These are phyloP conservation scores for Fusarium continuum DNA, from an alignment of 2,329 filamentous ascomycete species.

Conservation along the genomic window DNA sequence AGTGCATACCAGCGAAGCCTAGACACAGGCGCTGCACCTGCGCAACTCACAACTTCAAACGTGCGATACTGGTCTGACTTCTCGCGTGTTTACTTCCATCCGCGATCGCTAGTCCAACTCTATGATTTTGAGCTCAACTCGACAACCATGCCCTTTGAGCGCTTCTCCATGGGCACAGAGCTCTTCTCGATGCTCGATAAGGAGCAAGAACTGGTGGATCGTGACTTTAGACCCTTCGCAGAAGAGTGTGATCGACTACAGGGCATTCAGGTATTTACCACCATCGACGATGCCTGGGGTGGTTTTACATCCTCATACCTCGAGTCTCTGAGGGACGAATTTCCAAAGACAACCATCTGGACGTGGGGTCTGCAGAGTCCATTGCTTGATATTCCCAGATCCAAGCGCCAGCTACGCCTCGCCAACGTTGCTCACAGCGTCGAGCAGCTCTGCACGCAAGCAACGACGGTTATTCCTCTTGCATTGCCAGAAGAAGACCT, in stretches of 20 bases:
- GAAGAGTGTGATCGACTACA: conserved; percentile 96
- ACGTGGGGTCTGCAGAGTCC: conserved; percentile 82
- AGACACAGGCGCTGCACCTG: conserved; percentile 74
- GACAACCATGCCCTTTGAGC: conserved; percentile 84
- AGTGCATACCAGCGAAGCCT: conserved; percentile 83
- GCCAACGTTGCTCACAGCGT: conserved; percentile 80
- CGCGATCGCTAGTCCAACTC: conserved; percentile 84
- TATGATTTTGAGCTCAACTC: conserved; percentile 89
- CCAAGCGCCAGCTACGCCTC: conserved; percentile 64
- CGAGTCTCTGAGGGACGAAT: conserved; percentile 86
- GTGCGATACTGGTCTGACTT: conserved; percentile 99
- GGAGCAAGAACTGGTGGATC: conserved; percentile 86
- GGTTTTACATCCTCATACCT: conserved; percentile 78
- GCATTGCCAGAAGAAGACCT: conserved; percentile 66
- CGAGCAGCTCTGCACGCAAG: conserved; percentile 72
- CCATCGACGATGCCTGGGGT: conserved; percentile 81
- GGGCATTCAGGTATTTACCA: conserved; percentile 80
- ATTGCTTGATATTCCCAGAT: conserved; percentile 61
- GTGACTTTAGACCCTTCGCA: conserved; percentile 86
- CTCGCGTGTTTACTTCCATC: conserved; percentile 91
- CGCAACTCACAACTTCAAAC: conserved; percentile 70
- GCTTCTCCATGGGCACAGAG: conserved; percentile 84
- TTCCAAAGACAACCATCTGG: conserved; percentile 87
- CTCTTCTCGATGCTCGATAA: conserved; percentile 77
- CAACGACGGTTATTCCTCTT: conserved; percentile 82